phyloP scores from a whole-genome alignment of 305 asterid species.

The Fraxinus velutina region DNA sequence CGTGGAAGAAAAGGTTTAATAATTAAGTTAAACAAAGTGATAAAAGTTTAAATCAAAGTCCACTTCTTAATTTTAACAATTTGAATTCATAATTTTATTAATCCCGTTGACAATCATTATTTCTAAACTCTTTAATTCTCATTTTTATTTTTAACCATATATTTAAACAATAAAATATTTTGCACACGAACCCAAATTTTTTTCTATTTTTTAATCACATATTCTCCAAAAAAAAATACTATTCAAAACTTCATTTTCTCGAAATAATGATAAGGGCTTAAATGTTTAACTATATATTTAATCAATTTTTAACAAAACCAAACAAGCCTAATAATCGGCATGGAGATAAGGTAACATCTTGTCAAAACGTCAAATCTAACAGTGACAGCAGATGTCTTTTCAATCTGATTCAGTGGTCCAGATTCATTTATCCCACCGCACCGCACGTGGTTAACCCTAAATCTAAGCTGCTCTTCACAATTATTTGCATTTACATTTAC shows the following conservation, averaged over 20 bases:
- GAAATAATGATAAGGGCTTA: no score
- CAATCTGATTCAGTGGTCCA: background rate
- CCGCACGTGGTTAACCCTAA: background rate
- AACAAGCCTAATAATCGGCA: background rate
- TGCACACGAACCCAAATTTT: no score
- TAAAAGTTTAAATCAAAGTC: background rate
- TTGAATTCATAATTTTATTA: no score
- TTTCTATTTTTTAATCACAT: no score
- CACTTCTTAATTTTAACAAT: no score
- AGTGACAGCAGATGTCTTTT: background rate
- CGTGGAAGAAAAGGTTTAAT: background rate
- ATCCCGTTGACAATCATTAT: background rate
- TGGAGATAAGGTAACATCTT: constrained; percentile 15
- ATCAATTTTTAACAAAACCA: no score
- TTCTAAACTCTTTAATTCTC: background rate
- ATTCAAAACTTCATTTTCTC: no score
- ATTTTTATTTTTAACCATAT: no score
- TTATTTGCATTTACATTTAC: background rate
- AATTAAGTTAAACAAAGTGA: background rate
- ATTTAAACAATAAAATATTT: no score
- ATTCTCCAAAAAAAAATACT: no score
- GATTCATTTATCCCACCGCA: background rate
- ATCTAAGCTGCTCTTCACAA: background rate
- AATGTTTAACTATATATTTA: no score
- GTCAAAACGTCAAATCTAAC: constrained; percentile 24